Evolutionary conservation across 352 stramenopile genomes (phyloP).

Genomic region (Phytopythium sindhum): DNA sequence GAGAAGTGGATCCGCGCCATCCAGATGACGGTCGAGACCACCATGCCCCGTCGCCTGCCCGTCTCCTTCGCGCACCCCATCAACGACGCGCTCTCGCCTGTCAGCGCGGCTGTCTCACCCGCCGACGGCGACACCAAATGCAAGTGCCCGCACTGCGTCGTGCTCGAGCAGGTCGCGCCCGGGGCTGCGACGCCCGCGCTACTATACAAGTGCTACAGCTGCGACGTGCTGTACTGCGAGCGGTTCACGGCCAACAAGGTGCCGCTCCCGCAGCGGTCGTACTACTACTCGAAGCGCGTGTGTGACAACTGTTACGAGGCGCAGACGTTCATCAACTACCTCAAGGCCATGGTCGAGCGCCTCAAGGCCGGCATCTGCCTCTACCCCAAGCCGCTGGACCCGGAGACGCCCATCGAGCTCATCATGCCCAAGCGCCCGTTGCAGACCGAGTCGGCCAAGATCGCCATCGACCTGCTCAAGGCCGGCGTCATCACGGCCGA

Average conservation of each 20-base stretch:
- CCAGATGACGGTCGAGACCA: slow-evolving; percentile 82
- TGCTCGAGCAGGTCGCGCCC: slow-evolving; percentile 26
- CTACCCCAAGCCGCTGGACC: slow-evolving; percentile 82
- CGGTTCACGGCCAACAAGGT: slow-evolving; percentile 80
- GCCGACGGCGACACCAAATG: slow-evolving; percentile 61
- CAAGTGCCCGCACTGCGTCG: slow-evolving; percentile 62
- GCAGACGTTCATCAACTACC: slow-evolving; percentile 84
- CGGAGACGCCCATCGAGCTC: slow-evolving; percentile 80
- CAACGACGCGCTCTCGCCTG: slow-evolving; percentile 51
- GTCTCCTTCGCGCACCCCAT: slow-evolving; percentile 40
- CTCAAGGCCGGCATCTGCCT: slow-evolving; percentile 85
- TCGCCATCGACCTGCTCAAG: slow-evolving; percentile 87
- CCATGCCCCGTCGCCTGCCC: slow-evolving; percentile 54
- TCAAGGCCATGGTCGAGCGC: slow-evolving; percentile 81
- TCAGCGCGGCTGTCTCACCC: slow-evolving; percentile 38
- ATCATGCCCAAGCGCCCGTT: slow-evolving; percentile 84
- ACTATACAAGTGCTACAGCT: slow-evolving; percentile 83
- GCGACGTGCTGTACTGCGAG: slow-evolving; percentile 74
- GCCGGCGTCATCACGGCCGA: slow-evolving; percentile 78
- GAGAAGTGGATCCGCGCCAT: slow-evolving; percentile 89
- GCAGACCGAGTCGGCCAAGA: slow-evolving; percentile 78
- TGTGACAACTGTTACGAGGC: slow-evolving; percentile 82
- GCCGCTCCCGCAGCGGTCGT: slow-evolving; percentile 69
- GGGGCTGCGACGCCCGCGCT: slow-evolving; percentile 26
- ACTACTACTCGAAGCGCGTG: slow-evolving; percentile 85